These are phyloP conservation scores for Calonectria naviculata DNA, from an alignment of 2,329 filamentous ascomycete genomes.

Conservation along the genomic window DNA sequence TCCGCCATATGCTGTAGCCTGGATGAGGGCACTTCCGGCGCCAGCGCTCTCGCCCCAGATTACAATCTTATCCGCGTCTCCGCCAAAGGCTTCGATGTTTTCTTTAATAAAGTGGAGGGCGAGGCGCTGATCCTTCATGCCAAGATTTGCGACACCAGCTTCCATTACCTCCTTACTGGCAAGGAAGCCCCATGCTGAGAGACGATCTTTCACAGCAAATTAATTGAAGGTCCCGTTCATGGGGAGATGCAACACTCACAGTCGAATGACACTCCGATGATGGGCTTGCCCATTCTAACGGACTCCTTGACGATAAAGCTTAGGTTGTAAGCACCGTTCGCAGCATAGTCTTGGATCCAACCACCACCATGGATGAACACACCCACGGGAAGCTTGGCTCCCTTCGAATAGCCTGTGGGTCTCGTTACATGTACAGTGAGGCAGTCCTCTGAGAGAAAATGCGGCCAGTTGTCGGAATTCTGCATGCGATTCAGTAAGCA, in stretches of 20 bases:
- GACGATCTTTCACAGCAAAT: slow-evolving; percentile 18
- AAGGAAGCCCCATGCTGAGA: slow-evolving; percentile 58
- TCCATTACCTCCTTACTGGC: slow-evolving; percentile 53
- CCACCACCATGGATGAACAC: slow-evolving; percentile 51
- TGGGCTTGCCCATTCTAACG: slow-evolving; percentile 33
- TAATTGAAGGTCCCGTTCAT: background rate
- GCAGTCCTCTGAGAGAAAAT: slow-evolving; percentile 32
- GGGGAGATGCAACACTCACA: background rate
- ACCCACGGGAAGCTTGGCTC: slow-evolving; percentile 34
- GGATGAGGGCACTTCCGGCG: slow-evolving; percentile 59
- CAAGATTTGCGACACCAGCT: slow-evolving; percentile 53
- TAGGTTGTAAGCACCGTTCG: slow-evolving; percentile 67
- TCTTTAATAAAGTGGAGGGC: slow-evolving; percentile 61
- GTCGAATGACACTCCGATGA: slow-evolving; percentile 32
- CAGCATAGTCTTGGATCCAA: slow-evolving; percentile 51
- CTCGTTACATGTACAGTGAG: slow-evolving; percentile 34
- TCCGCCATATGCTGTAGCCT: slow-evolving; percentile 52
- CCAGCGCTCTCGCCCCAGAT: slow-evolving; percentile 60
- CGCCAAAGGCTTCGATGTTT: slow-evolving; percentile 57
- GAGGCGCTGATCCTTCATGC: slow-evolving; percentile 60
- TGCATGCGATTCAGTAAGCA: background rate
- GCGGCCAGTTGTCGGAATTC: slow-evolving; percentile 30
- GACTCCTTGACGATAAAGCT: slow-evolving; percentile 65
- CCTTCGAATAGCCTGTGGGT: slow-evolving; percentile 14
- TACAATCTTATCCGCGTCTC: slow-evolving; percentile 56